Evolutionary conservation across 352 stramenopile genomes (phyloP), one percentile per base, ranked within the genome.

Genomic region (Phytopythium mirpurense): DNA sequence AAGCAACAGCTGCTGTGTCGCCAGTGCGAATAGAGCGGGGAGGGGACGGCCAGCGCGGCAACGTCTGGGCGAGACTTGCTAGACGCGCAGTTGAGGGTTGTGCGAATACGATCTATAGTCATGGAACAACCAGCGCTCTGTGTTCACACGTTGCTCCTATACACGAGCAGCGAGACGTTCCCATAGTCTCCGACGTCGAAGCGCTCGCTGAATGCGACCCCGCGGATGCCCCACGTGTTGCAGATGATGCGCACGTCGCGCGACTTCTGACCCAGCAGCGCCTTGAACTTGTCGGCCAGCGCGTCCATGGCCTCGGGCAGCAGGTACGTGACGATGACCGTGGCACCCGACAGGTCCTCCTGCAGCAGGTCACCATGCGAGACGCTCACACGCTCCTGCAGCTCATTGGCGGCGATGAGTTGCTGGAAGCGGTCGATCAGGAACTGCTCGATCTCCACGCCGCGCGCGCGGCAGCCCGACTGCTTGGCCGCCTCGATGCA

Each of bases 241-340:
- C 74, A 82, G 35, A 85, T 80, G 55, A 85, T 72, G 18, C 74
- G 71, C 43, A 76, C 57, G 35, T 76, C 49, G 47, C 60, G 70
- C 42, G 63, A 38, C 18, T 63, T 60, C 35, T 65, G 61, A 15
- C 43, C 59, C 47, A 85, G 51, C 21, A 78, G 51, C 42, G 53
- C 52, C 10, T 56, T 63, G 41, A 85, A 67, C 35, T 78, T 80
- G 37, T 62, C 51, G 4, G 51, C 62, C 19, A 85, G 54, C 53
- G 72, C 52, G 24, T 70, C 58, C 40, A 85, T 61, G 37, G 74
- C 74, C 18, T 85, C 71, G 2, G 74, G 74, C 18, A 85, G 60
- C 38, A 85, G 44, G 52, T 85, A 85, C 6, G 72, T 83, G 36
- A 83, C 72, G 46, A 85, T 77, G 38, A 81, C 74, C 12, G 74